Percentiles rank a stretch among this genome's conserved stretches.
These are phyloP conservation scores for Lyophyllum atratum DNA, from an alignment of 768 basidiomycete genomes.

Conservation along the genomic window DNA sequence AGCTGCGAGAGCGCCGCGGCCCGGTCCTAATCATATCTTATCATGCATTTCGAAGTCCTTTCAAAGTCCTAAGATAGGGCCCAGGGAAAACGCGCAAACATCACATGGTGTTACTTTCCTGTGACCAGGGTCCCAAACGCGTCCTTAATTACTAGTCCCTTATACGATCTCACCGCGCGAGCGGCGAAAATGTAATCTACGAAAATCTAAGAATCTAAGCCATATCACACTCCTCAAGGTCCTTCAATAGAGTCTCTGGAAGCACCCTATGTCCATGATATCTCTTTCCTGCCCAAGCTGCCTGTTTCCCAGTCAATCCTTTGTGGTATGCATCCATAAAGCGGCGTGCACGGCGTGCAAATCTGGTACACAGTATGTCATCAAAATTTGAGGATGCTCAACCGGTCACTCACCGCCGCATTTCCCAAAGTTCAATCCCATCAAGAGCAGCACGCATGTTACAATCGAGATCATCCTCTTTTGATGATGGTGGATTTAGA, in stretches of 20 bases:
- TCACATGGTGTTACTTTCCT: neutral
- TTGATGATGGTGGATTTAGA: conserved; percentile 8
- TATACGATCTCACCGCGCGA: neutral
- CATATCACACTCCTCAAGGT: neutral
- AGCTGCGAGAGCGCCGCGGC: no score
- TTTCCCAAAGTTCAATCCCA: neutral
- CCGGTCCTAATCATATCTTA: no score
- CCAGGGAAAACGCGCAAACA: neutral
- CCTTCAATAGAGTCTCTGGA: neutral
- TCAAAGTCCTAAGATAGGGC: neutral
- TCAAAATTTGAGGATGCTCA: neutral
- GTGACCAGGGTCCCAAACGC: neutral
- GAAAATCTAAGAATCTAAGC: no score
- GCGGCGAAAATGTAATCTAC: neutral
- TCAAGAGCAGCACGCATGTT: no score
- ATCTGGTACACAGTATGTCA: neutral
- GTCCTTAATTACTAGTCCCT: neutral
- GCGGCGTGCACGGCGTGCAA: neutral
- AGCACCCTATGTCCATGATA: neutral
- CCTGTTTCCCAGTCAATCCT: neutral
- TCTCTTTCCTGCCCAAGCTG: neutral
- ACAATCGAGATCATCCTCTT: conserved; percentile 11
- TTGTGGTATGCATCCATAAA: neutral
- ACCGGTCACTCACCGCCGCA: neutral
- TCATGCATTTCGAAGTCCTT: no score